These are phyloP conservation scores for Endocalyx cinctus DNA, from an alignment of 2,329 filamentous ascomycete genomes.

Conservation along the genomic window DNA sequence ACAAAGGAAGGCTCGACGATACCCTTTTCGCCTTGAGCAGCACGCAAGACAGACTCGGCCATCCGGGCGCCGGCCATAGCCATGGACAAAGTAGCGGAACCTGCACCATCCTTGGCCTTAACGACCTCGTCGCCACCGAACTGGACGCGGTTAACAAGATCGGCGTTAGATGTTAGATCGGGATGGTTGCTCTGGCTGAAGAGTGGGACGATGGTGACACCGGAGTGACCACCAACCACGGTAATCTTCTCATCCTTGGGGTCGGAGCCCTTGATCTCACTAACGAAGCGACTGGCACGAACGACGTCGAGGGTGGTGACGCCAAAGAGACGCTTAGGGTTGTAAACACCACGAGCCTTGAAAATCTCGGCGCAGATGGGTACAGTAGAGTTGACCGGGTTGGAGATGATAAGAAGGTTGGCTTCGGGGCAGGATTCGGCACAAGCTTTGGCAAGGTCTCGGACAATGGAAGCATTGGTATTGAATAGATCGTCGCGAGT, in stretches of 20 bases:
- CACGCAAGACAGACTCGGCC: slow-evolving; percentile 90
- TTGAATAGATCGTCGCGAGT: slow-evolving; percentile 99
- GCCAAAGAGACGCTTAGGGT: slow-evolving; percentile 98
- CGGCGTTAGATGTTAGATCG: slow-evolving; percentile 71
- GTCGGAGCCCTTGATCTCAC: slow-evolving; percentile 85
- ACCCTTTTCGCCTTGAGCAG: slow-evolving; percentile 87
- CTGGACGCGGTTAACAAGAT: slow-evolving; percentile 90
- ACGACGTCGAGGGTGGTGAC: slow-evolving; percentile 99
- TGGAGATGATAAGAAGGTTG: slow-evolving; percentile 96
- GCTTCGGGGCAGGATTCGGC: slow-evolving; percentile 86
- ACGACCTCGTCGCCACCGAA: slow-evolving; percentile 99
- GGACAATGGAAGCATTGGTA: slow-evolving; percentile 99
- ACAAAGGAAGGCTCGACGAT: slow-evolving; percentile 96
- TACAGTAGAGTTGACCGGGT: slow-evolving; percentile 99
- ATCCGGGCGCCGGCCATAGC: slow-evolving; percentile 84
- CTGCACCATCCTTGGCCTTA: slow-evolving; percentile 96
- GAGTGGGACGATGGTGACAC: slow-evolving; percentile 96
- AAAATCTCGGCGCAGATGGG: slow-evolving; percentile 96
- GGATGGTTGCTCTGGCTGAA: slow-evolving; percentile 91
- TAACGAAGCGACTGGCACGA: slow-evolving; percentile 96
- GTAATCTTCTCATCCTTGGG: slow-evolving; percentile 90
- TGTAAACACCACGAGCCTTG: slow-evolving; percentile 94
- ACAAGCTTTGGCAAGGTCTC: slow-evolving; percentile 92
- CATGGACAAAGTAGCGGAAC: slow-evolving; percentile 97
- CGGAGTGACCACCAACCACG: slow-evolving; percentile 95